Base-by-base conservation (phyloP, 768 basidiomycete genomes). In the Boletus tylopilopsis region DNA sequence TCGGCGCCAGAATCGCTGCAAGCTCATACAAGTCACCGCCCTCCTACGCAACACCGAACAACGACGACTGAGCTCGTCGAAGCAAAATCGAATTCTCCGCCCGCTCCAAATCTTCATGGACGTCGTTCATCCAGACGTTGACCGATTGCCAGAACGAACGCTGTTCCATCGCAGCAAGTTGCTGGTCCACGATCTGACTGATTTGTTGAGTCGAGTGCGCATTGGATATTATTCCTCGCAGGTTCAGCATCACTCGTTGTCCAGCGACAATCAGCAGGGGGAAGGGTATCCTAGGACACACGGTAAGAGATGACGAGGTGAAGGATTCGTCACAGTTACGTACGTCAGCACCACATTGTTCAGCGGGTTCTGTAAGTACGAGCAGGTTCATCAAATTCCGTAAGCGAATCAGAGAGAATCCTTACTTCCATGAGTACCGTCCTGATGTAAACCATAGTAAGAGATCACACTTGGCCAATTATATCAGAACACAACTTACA, bases 181-280 rank as follows among this genome's bases (percentile, higher is more conserved):
- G 39, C 10, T 24, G 33, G 39, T 48, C 32, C 13, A 48, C 24
- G 5, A 11, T 7, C 40, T 10, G 47, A 39, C 38, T 41, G 30
- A 48, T 19, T 16, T 41, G 22, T 41, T 15, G 23, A 4, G 32
- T 34, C 40, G 7, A 22, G 10, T 6, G 2, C 16, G 7, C 39
- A 25, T 27, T 22, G 38, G 13, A 33, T 21, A n/a, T n/a, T n/a
- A n/a, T n/a, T 5, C 39, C 39, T 22, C 50, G 46, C 7, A 59
- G 50, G 36, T 60, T 60, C n/a, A 60, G 49, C 21, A 60, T 49
- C 9, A 49, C 37, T 8, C 60, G 60, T 37, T 61, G 60, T 13
- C 60, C 60, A 5, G 33, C 18, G 7, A 62, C 25, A 11, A 37
- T 23, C 15, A 61, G 49, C 1, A 63, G 4, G 3, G 60, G 60